A percentile compares a stretch with the other conserved stretches of the same genome.
These are phyloP conservation scores for Suillus occidentalis DNA, from an alignment of 768 basidiomycete genomes.

Conservation along the genomic window DNA sequence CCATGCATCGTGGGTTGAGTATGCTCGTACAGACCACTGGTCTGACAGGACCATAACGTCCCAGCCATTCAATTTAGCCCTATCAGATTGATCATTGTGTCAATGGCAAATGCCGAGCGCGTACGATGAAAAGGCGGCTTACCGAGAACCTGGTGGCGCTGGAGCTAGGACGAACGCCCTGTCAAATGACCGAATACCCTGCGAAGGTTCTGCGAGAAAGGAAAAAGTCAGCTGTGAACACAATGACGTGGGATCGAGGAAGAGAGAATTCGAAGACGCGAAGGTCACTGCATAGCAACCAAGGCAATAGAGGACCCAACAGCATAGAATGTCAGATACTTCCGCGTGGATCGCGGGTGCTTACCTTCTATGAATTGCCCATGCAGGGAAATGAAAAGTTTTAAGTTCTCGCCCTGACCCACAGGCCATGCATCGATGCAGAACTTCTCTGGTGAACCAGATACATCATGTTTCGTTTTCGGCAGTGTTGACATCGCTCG, in stretches of 20 bases:
- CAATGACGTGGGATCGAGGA: conserved; percentile 3
- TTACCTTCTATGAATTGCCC: conserved; percentile 90
- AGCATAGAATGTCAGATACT: background rate
- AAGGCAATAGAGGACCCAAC: background rate
- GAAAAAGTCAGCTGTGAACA: conserved; percentile 19
- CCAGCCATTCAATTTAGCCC: conserved; percentile 86
- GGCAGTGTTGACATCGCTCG: conserved; percentile 67
- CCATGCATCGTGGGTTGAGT: conserved; percentile 83
- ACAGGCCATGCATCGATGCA: conserved; percentile 85
- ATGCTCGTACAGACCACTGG: conserved; percentile 78
- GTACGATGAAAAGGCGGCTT: conserved; percentile 33
- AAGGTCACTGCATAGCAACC: conserved; percentile 2
- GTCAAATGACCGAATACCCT: conserved; percentile 90
- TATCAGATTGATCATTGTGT: conserved; percentile 26
- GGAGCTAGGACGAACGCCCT: conserved; percentile 86
- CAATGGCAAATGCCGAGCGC: conserved; percentile 12
- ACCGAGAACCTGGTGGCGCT: conserved; percentile 82
- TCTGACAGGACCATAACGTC: conserved; percentile 89
- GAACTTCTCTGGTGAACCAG: conserved; percentile 78
- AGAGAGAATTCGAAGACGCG: background rate
- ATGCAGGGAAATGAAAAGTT: conserved; percentile 73
- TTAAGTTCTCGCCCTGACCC: conserved; percentile 53
- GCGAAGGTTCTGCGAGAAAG: conserved; percentile 53
- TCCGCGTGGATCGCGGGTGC: conserved; percentile 30
- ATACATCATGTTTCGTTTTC: conserved; percentile 78